These are phyloP conservation scores for Teratosphaeria pseudoeucalypti DNA, from an alignment of 2,329 filamentous ascomycete genomes.

Conservation along the genomic window DNA sequence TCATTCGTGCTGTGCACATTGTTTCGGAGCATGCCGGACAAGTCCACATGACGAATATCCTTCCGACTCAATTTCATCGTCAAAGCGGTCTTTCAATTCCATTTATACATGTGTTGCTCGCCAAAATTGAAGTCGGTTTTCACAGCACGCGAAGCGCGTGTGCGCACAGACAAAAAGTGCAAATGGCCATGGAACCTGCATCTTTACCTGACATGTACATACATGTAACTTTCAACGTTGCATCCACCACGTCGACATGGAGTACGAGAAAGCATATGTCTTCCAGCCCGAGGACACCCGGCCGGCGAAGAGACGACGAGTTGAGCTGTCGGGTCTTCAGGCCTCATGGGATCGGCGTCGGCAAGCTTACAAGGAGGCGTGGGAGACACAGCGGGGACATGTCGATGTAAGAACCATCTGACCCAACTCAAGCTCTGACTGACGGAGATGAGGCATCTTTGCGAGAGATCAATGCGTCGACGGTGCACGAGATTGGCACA, in stretches of 20 bases:
- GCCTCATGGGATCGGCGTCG: slow-evolving; percentile 42
- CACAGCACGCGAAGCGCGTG: too few species aligned
- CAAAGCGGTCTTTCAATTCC: too few species aligned
- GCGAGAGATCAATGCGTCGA: slow-evolving; percentile 29
- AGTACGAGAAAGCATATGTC: slow-evolving; percentile 40
- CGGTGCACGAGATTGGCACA: slow-evolving; percentile 26
- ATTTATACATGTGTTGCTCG: too few species aligned
- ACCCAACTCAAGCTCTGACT: neutral
- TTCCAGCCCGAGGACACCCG: slow-evolving; percentile 29
- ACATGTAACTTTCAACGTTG: neutral
- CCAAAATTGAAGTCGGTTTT: too few species aligned
- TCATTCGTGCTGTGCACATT: too few species aligned
- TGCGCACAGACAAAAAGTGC: too few species aligned
- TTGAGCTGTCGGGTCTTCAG: slow-evolving; percentile 23
- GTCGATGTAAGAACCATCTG: slow-evolving; percentile 43
- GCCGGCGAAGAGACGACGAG: slow-evolving; percentile 32
- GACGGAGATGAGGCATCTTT: slow-evolving; percentile 18
- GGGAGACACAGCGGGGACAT: slow-evolving; percentile 52
- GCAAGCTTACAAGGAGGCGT: slow-evolving; percentile 51
- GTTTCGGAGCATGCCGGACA: too few species aligned
- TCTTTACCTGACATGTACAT: too few species aligned
- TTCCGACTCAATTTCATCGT: too few species aligned
- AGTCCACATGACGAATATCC: too few species aligned
- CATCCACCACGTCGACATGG: slow-evolving; percentile 26
- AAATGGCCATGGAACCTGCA: too few species aligned